phyloP scores from a whole-genome alignment of 2,329 filamentous ascomycete species.

The Colletotrichum sp. region DNA sequence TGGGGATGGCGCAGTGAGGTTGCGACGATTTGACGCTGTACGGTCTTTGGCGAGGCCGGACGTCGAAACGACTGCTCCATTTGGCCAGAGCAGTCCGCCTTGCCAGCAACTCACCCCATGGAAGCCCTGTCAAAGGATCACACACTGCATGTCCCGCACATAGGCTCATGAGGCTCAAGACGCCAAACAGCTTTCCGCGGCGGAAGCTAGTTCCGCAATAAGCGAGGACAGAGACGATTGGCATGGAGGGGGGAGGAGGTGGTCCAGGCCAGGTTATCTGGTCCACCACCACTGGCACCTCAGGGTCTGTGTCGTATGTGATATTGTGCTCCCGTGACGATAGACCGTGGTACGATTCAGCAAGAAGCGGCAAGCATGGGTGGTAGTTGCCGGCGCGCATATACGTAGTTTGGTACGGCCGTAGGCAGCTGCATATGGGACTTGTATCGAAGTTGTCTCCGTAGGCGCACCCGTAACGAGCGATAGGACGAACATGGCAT shows the following conservation, averaged over 20 bases:
- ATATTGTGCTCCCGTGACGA: slow-evolving; percentile 1
- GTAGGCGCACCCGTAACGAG: not conserved
- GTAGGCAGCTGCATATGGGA: slow-evolving; percentile 1
- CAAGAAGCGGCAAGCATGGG: not conserved
- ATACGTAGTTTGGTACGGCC: not conserved
- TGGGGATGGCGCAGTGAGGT: slow-evolving; percentile 53
- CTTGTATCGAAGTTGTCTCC: not conserved
- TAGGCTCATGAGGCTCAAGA: not conserved
- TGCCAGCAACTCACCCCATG: not conserved
- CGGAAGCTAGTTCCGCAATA: slow-evolving; percentile 11
- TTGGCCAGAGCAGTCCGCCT: not conserved
- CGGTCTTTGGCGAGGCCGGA: not conserved
- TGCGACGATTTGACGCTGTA: slow-evolving; percentile 37
- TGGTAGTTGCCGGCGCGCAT: not conserved
- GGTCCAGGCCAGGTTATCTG: not conserved
- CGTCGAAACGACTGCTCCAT: not conserved
- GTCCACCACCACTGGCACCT: not conserved
- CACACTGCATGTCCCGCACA: not conserved
- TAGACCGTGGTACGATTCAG: not conserved
- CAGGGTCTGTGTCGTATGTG: not conserved
- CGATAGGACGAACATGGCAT: not conserved
- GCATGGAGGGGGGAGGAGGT: not conserved
- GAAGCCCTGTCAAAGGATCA: not conserved
- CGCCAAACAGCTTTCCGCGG: not conserved
- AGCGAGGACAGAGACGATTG: not conserved